Percentiles rank a stretch among this genome's conserved stretches.
Conservation (phyloP, 106 monocot genomes). For the Dendrobium officinale region DNA sequence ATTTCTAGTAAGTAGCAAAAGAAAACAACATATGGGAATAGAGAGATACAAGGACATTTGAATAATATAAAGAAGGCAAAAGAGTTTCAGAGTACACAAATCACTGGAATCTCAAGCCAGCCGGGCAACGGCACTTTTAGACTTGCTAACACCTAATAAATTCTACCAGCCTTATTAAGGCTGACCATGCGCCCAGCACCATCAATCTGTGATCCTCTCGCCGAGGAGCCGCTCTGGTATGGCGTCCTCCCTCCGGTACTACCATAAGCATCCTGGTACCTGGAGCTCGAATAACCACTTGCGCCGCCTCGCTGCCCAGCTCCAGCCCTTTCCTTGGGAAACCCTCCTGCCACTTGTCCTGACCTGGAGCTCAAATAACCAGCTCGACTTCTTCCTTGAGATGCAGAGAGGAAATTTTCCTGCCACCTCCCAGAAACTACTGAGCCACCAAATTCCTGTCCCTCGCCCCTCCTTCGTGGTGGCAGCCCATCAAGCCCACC, state of each 20-base stretch:
- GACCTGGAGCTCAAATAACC: slow-evolving; percentile 27
- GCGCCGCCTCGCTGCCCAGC: slow-evolving; percentile 3
- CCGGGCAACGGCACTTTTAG: not conserved
- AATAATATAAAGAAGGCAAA: too few species aligned
- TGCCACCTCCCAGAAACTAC: slow-evolving; percentile 60
- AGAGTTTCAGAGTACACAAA: not conserved
- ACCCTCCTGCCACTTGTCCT: slow-evolving; percentile 23
- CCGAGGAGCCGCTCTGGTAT: slow-evolving; percentile 18
- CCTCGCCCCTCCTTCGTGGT: slow-evolving; percentile 48
- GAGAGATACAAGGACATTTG: too few species aligned
- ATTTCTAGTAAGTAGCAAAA: too few species aligned
- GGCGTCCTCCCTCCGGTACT: slow-evolving; percentile 14
- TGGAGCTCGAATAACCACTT: slow-evolving; percentile 31
- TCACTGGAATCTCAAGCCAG: not conserved
- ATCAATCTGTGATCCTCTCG: slow-evolving; percentile 31
- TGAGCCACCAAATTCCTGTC: slow-evolving; percentile 38
- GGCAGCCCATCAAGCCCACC: slow-evolving; percentile 78
- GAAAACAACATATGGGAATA: too few species aligned
- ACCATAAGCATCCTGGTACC: slow-evolving; percentile 59
- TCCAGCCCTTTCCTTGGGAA: slow-evolving; percentile 19
- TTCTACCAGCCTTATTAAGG: slow-evolving; percentile 49
- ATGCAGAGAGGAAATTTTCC: slow-evolving; percentile 39
- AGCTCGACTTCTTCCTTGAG: slow-evolving; percentile 34
- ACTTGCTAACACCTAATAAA: slow-evolving; percentile 7
- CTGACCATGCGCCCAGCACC: slow-evolving; percentile 51